Conservation (phyloP, 192 early-diverging fungal species). For the Linnemannia zychae region DNA sequence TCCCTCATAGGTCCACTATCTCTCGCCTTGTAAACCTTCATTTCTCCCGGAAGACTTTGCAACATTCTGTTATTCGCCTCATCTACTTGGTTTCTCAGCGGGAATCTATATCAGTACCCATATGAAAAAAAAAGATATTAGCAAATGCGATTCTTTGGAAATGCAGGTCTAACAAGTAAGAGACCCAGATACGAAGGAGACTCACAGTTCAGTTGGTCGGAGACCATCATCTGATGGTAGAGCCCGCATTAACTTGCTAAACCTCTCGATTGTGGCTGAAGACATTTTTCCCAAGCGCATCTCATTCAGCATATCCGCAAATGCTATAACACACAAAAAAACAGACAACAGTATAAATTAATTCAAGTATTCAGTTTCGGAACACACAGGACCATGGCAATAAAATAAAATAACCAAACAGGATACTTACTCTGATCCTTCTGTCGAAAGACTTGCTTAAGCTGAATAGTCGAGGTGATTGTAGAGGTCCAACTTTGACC, state of each 20-base stretch:
- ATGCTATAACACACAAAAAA: slow-evolving; percentile 54
- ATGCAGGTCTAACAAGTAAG: not conserved
- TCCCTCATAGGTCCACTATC: slow-evolving; percentile 56
- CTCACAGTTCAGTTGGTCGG: slow-evolving; percentile 78
- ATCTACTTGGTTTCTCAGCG: slow-evolving; percentile 84
- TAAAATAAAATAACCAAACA: not conserved
- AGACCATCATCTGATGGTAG: slow-evolving; percentile 67
- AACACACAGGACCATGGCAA: not conserved
- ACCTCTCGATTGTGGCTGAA: slow-evolving; percentile 57
- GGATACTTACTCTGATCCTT: slow-evolving; percentile 70
- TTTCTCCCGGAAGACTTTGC: slow-evolving; percentile 61
- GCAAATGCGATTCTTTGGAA: no score
- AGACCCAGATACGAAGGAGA: not conserved
- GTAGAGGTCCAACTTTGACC: slow-evolving; percentile 66
- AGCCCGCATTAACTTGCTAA: slow-evolving; percentile 63
- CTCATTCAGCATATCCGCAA: slow-evolving; percentile 89
- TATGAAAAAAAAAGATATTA: not conserved
- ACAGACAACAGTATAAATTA: not conserved
- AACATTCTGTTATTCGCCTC: slow-evolving; percentile 74
- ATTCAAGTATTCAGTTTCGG: not conserved
- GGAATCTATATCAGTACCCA: slow-evolving; percentile 41
- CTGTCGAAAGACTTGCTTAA: slow-evolving; percentile 89
- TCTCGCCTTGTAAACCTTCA: slow-evolving; percentile 54
- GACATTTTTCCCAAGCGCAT: slow-evolving; percentile 81
- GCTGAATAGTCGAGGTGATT: slow-evolving; percentile 69